Conservation (phyloP, 108 stramenopile genomes). For the Cyclotella baltica region DNA sequence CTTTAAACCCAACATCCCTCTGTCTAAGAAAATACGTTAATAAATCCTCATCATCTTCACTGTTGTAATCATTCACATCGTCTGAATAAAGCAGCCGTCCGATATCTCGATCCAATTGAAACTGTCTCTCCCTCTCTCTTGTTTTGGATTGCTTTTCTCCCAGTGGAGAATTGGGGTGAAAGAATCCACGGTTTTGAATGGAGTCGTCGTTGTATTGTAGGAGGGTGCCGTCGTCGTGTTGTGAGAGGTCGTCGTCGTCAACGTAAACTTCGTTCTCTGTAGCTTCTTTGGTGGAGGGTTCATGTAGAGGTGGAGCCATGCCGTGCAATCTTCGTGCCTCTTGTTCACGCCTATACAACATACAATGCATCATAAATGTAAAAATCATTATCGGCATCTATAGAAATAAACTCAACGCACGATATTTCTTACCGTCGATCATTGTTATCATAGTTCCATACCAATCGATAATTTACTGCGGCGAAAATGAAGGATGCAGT, state of each 20-base stretch:
- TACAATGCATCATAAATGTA: neutral
- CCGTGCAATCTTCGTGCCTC: neutral
- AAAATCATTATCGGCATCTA: no score
- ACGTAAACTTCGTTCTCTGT: neutral
- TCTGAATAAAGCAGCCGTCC: neutral
- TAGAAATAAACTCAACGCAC: no score
- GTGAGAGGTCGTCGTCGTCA: neutral
- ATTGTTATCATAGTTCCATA: neutral
- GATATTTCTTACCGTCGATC: neutral
- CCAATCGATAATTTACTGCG: neutral
- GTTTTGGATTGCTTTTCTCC: neutral
- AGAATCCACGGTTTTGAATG: neutral
- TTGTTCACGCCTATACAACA: neutral
- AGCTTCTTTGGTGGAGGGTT: neutral
- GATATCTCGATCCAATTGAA: neutral
- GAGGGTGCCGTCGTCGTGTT: neutral
- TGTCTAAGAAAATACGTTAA: neutral
- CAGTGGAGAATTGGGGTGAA: neutral
- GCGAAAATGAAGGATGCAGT: constrained; percentile 9
- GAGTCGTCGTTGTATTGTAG: neutral
- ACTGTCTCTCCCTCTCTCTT: neutral
- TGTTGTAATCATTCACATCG: neutral
- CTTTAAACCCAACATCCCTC: neutral
- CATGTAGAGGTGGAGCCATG: neutral
- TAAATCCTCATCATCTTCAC: constrained; percentile 8